A percentile compares a stretch with the other conserved stretches of the same genome.
These are phyloP conservation scores for Bassia scoparia DNA, from an alignment of 148 eudicot species.

Conservation along the genomic window DNA sequence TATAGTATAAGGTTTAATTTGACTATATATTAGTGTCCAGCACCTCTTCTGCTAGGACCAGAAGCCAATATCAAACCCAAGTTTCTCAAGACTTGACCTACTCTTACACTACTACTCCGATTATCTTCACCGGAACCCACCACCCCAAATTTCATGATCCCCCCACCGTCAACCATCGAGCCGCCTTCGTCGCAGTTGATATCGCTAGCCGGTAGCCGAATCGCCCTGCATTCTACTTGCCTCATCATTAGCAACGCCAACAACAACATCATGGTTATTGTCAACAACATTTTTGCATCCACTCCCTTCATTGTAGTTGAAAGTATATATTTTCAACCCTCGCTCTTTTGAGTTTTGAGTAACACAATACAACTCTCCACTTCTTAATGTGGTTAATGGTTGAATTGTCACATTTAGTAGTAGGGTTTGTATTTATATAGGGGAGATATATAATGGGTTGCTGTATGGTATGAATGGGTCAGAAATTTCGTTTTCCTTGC, in stretches of 20 bases:
- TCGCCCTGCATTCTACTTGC: not conserved
- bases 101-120: not conserved
- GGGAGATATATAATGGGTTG: too few species aligned
- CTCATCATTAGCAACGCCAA: not conserved
- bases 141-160: not conserved
- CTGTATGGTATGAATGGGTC: too few species aligned
- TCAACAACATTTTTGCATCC: not conserved
- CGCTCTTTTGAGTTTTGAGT: not conserved
- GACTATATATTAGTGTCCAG: not conserved
- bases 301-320: not conserved
- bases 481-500: too few species aligned
- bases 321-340: too few species aligned
- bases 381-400: too few species aligned
- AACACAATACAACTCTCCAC: too few species aligned
- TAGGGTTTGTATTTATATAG: too few species aligned
- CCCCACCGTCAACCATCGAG: not conserved
- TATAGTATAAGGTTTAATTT: too few species aligned
- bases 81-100: not conserved
- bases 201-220: not conserved
- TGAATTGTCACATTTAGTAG: too few species aligned
- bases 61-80: not conserved
- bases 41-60: slow-evolving; percentile 1
- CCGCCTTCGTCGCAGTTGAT: not conserved
- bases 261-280: not conserved
- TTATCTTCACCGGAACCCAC: not conserved